Evolutionary conservation across 1,284 basidiomycete genomes (phyloP).

Genomic region (Leccinum solheimii): DNA sequence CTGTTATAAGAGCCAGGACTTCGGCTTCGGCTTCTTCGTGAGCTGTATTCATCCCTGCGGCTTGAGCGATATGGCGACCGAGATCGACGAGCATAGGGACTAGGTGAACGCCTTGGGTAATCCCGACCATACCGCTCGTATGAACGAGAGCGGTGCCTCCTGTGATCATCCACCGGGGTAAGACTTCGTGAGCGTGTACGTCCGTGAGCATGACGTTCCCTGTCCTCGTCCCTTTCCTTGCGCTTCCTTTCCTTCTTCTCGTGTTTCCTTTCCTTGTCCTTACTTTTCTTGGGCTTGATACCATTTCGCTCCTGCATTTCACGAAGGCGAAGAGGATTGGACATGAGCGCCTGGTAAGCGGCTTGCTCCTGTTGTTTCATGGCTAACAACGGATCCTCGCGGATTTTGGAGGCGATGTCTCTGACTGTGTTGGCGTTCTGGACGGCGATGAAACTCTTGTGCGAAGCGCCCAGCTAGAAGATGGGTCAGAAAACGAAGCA

Average conservation of each 20-base stretch:
- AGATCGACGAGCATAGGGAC: constrained; percentile 41
- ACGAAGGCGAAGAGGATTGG: constrained; percentile 86
- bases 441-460: constrained; percentile 89
- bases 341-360: constrained; percentile 85
- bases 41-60: constrained; percentile 19
- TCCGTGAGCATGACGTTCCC: constrained; percentile 33
- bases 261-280: constrained; percentile 67
- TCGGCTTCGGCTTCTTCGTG: constrained; percentile 32
- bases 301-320: constrained; percentile 79
- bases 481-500: constrained; percentile 10
- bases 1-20: constrained; percentile 34
- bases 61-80: constrained; percentile 37
- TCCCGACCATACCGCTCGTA: constrained; percentile 37
- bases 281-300: constrained; percentile 73
- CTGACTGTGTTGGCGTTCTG: constrained; percentile 92
- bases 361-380: constrained; percentile 99
- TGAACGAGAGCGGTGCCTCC: constrained; percentile 39
- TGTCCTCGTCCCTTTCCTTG: constrained; percentile 48
- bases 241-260: constrained; percentile 59
- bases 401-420: constrained; percentile 90
- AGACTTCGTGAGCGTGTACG: constrained; percentile 42
- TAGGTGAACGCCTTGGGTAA: constrained; percentile 35
- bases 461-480: constrained; percentile 72
- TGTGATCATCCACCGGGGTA: constrained; percentile 28
- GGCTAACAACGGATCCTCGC: constrained; percentile 93